Evolutionary conservation across 371 early-diverging fungal species (phyloP).

Genomic region (Sporodiniella umbellata): DNA sequence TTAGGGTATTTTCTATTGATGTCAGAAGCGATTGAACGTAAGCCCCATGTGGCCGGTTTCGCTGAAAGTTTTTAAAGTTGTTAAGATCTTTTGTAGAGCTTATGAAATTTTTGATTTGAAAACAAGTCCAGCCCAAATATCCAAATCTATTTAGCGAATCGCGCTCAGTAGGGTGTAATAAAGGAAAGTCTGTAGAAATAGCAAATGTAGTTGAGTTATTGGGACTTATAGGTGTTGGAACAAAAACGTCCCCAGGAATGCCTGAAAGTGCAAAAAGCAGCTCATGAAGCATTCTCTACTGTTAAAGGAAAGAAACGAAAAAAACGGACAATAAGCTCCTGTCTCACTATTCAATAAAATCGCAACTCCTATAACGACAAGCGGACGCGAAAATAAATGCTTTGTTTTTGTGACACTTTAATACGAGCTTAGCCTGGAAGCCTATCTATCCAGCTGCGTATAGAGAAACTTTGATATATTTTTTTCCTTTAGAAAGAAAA

Average conservation of each 20-base stretch:
- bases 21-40: slow-evolving; percentile 56
- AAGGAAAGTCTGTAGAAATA: slow-evolving; percentile 55
- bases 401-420: too few species aligned
- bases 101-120: slow-evolving; percentile 43
- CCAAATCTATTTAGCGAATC: slow-evolving; percentile 61
- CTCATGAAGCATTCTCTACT: slow-evolving; percentile 70
- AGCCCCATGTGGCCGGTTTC: slow-evolving; percentile 22
- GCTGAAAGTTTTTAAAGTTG: slow-evolving; percentile 7
- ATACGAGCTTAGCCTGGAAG: too few species aligned
- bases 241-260: slow-evolving; percentile 66
- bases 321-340: too few species aligned
- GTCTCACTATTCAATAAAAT: too few species aligned
- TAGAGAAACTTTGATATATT: too few species aligned
- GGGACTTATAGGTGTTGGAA: slow-evolving; percentile 44
- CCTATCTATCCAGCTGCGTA: too few species aligned
- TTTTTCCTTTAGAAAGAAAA: too few species aligned
- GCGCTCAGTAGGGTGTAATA: slow-evolving; percentile 70
- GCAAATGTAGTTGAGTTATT: slow-evolving; percentile 53
- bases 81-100: slow-evolving; percentile 10
- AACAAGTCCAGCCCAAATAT: slow-evolving; percentile 60
- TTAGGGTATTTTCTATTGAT: slow-evolving; percentile 46
- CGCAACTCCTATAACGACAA: too few species aligned
- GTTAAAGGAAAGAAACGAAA: background rate
- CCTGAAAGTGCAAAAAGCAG: slow-evolving; percentile 69
- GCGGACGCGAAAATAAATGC: too few species aligned